phyloP scores from a whole-genome alignment of 768 basidiomycete species.

The Suillus ampliporus region DNA sequence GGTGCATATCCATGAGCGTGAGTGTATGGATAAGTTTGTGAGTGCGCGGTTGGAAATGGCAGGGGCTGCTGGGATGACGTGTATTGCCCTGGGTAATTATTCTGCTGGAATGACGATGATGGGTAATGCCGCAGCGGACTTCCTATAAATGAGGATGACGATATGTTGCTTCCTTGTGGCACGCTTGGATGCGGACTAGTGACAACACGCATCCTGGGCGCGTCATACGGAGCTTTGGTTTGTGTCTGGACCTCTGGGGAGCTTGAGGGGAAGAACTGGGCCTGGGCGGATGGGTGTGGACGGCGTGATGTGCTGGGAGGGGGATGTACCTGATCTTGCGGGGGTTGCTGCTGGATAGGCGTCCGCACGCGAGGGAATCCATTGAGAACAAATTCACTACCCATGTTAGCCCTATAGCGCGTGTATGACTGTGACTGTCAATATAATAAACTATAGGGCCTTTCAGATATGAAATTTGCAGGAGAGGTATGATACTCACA shows the following conservation, averaged over 20 bases:
- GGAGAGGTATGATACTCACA: background rate
- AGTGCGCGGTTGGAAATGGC: conserved; percentile 34
- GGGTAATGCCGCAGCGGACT: conserved; percentile 25
- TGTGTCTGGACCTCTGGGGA: background rate
- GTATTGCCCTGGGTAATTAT: conserved; percentile 52
- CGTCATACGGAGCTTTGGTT: background rate
- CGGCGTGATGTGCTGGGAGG: conserved; percentile 9
- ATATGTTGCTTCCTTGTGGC: conserved; percentile 2
- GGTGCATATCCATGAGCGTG: conserved; percentile 41
- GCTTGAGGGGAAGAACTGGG: conserved; percentile 1
- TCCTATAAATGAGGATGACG: conserved; percentile 28
- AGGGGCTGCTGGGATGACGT: conserved; percentile 49
- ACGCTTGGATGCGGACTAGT: conserved; percentile 2
- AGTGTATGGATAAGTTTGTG: conserved; percentile 36
- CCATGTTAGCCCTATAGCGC: background rate
- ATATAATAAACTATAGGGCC: background rate
- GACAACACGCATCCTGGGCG: background rate
- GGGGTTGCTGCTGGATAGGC: conserved; percentile 8
- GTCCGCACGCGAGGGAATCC: background rate
- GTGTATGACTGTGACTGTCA: background rate
- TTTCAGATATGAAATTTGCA: background rate
- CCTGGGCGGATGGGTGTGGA: conserved; percentile 11
- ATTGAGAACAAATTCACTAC: background rate
- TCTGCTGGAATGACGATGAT: conserved; percentile 39
- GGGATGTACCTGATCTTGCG: background rate